phyloP scores from a whole-genome alignment of 1,284 basidiomycete species.

The Rhodotorula sp. region DNA sequence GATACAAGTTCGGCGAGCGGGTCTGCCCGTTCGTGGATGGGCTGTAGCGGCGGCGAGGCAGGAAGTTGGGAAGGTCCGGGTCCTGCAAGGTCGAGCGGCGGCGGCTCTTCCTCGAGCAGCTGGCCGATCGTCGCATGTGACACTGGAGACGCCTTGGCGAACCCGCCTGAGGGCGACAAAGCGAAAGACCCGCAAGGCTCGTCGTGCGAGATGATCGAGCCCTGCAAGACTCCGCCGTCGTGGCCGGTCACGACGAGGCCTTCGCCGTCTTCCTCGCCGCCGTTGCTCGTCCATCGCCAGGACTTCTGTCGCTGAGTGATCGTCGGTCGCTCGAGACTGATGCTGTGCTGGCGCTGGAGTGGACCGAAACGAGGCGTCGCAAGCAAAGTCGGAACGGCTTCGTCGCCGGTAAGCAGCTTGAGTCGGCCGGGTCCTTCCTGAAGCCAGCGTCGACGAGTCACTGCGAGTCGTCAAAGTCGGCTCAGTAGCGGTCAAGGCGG shows the following conservation, averaged over 20 bases:
- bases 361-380: background rate
- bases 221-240: slow-evolving; percentile 25
- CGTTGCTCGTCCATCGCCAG: slow-evolving; percentile 15
- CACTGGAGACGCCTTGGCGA: too few species aligned
- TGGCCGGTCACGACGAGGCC: slow-evolving; percentile 29
- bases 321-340: background rate
- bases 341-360: background rate
- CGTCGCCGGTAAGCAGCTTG: slow-evolving; percentile 18
- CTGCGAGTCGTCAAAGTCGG: background rate
- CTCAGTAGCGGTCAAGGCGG: background rate
- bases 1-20: slow-evolving; percentile 13
- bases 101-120: slow-evolving; percentile 16
- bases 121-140: background rate
- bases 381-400: too few species aligned
- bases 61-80: background rate
- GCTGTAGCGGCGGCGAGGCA: slow-evolving; percentile 14
- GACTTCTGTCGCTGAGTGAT: slow-evolving; percentile 14
- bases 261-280: slow-evolving; percentile 24
- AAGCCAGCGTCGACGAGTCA: slow-evolving; percentile 27
- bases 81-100: slow-evolving; percentile 15
- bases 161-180: too few species aligned
- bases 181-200: background rate
- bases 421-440: slow-evolving; percentile 21
- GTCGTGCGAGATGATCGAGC: slow-evolving; percentile 22
- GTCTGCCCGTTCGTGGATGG: slow-evolving; percentile 6